These are phyloP conservation scores for Saprolegnia diclina DNA, from an alignment of 352 stramenopile genomes.

Conservation along the genomic window DNA sequence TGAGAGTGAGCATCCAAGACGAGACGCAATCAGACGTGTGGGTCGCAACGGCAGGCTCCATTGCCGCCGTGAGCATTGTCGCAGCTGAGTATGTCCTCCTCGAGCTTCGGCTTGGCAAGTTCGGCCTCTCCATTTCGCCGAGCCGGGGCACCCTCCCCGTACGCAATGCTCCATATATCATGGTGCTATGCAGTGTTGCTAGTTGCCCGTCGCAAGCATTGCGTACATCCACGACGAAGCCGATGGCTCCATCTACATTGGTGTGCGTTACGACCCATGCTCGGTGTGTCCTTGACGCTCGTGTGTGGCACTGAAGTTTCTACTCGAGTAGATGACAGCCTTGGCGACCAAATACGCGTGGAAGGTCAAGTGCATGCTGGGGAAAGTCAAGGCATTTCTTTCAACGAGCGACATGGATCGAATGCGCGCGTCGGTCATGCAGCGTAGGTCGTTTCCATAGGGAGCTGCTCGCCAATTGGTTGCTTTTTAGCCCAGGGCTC, in stretches of 20 bases:
- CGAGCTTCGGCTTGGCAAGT: constrained; percentile 2
- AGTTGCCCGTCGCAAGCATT: neutral
- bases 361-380: constrained; percentile 17
- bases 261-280: constrained; percentile 52
- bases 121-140: neutral
- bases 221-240: constrained; percentile 57
- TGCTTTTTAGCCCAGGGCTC: neutral
- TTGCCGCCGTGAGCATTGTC: neutral
- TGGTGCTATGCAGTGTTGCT: too few relatives aligned
- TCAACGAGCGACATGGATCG: neutral
- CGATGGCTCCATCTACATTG: constrained; percentile 69
- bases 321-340: neutral
- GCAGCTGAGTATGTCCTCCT: neutral
- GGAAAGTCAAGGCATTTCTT: neutral
- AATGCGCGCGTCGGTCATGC: neutral
- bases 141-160: constrained; percentile 43
- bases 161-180: constrained; percentile 18
- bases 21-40: constrained; percentile 11
- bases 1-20: constrained; percentile 25
- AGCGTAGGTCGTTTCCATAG: neutral
- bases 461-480: neutral
- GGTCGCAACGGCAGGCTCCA: constrained; percentile 13
- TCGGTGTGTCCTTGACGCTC: constrained; percentile 15
- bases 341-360: neutral
- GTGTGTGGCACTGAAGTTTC: too few relatives aligned